Percentiles rank a stretch among this genome's conserved stretches.
Conservation (phyloP, 176 grass and related monocot genomes). For the Oryza meyeriana region DNA sequence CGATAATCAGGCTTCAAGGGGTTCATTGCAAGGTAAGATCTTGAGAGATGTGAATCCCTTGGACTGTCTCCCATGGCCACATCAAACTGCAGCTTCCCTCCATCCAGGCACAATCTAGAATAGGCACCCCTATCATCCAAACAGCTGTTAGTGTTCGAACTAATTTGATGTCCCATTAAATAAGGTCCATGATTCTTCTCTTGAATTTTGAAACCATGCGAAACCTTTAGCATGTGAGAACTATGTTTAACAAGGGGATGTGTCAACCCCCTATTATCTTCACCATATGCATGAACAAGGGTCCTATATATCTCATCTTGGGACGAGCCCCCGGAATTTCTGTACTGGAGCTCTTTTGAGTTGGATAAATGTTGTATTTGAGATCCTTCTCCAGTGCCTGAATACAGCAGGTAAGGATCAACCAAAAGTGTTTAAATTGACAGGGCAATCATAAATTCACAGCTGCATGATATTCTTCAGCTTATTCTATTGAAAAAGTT, state of each 20-base stretch:
- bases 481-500: slow-evolving; percentile 18
- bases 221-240: slow-evolving; percentile 2
- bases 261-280: slow-evolving; percentile 15
- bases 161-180: slow-evolving; percentile 14
- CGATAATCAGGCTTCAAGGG: slow-evolving; percentile 16
- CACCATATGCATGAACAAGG: slow-evolving; percentile 57
- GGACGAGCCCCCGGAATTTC: slow-evolving; percentile 13
- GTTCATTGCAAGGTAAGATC: slow-evolving; percentile 28
- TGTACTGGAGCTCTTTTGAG: slow-evolving; percentile 19
- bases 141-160: slow-evolving; percentile 19
- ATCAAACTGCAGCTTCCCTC: slow-evolving; percentile 29
- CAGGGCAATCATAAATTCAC: slow-evolving; percentile 30
- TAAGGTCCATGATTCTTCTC: slow-evolving; percentile 15
- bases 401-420: slow-evolving; percentile 25
- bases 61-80: slow-evolving; percentile 1
- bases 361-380: slow-evolving; percentile 24
- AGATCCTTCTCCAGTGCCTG: slow-evolving; percentile 43
- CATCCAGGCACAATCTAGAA: slow-evolving; percentile 31
- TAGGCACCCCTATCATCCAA: slow-evolving; percentile 28
- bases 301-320: slow-evolving; percentile 26
- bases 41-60: slow-evolving; percentile 37
- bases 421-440: slow-evolving; percentile 30
- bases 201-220: slow-evolving; percentile 30
- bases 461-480: slow-evolving; percentile 13
- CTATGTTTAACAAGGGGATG: slow-evolving; percentile 24